Conservation (phyloP, 371 early-diverging fungal genomes). For the Mucor velutinosus region DNA sequence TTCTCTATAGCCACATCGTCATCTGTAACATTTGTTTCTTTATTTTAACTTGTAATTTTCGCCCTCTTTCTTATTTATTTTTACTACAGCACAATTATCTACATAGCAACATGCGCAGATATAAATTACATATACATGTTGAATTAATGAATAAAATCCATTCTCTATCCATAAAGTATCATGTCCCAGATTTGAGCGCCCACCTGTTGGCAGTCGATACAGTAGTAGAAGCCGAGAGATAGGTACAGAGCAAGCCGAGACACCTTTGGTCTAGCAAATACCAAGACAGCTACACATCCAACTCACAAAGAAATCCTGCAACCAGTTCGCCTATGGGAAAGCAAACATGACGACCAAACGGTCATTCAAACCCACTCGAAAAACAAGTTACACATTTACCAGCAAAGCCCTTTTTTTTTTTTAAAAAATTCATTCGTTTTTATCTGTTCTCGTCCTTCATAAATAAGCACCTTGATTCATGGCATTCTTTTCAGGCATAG, state of each 20-base stretch:
- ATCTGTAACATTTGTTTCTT: background rate
- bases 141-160: background rate
- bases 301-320: background rate
- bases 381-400: background rate
- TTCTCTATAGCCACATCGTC: background rate
- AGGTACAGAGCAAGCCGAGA: no score
- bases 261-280: background rate
- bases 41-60: background rate
- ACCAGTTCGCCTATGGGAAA: background rate
- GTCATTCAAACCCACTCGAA: background rate
- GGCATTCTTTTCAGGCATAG: slow-evolving; percentile 58
- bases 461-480: slow-evolving; percentile 14
- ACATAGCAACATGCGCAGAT: background rate
- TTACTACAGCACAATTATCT: background rate
- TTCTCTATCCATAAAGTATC: background rate
- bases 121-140: background rate
- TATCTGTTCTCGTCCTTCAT: background rate
- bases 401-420: background rate
- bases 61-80: background rate
- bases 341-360: background rate
- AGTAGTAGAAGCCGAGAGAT: no score
- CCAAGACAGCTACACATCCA: background rate
- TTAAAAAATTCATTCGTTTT: background rate
- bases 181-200: no score
- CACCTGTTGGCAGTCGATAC: no score